Conservation (phyloP, 768 basidiomycete species). For the Lentinus brumalis region DNA sequence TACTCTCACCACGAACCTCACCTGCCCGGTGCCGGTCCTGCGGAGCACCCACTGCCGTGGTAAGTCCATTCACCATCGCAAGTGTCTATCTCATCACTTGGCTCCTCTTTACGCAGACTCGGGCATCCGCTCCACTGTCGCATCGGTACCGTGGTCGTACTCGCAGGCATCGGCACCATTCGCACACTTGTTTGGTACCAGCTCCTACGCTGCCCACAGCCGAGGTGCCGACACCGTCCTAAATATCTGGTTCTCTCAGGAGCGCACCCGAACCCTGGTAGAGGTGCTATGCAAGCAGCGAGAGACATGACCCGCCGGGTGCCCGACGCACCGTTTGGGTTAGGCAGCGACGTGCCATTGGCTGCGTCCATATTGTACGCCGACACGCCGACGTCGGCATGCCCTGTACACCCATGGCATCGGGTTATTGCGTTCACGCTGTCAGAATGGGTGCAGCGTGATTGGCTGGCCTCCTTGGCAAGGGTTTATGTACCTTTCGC, state of each 20-base stretch:
- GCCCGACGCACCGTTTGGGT: not conserved
- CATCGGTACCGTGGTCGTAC: not conserved
- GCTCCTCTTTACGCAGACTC: not conserved
- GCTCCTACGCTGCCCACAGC: not conserved
- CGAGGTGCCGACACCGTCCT: too few species aligned
- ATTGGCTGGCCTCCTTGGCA: not conserved
- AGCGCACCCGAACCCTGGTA: not conserved
- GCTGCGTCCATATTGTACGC: not conserved
- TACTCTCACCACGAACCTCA: not conserved
- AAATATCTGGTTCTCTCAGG: not conserved
- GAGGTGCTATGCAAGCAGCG: not conserved
- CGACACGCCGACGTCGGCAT: not conserved
- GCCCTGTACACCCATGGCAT: not conserved
- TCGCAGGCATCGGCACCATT: not conserved
- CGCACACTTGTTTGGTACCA: not conserved
- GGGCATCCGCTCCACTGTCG: not conserved
- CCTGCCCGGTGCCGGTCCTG: not conserved
- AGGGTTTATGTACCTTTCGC: not conserved
- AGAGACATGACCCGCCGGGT: not conserved
- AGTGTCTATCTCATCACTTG: not conserved
- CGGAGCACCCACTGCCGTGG: not conserved
- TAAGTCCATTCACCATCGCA: not conserved
- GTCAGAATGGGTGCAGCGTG: not conserved
- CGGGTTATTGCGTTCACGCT: not conserved
- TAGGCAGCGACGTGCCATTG: not conserved